Conservation (phyloP, 495 filamentous ascomycete genomes). For the Annulohypoxylon bovei region DNA sequence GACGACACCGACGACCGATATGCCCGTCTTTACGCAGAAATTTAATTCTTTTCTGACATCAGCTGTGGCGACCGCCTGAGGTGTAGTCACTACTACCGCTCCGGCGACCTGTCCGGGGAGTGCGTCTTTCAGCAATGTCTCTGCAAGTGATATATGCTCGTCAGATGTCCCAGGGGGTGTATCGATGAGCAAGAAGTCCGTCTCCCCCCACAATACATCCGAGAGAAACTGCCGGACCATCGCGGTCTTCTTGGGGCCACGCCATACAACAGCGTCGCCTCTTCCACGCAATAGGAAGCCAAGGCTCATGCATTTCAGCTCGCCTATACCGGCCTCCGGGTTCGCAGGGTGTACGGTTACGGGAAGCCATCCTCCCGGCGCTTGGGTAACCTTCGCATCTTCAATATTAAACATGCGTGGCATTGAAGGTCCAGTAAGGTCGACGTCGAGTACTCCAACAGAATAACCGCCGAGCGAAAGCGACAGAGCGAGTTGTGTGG, state of each 20-base stretch:
- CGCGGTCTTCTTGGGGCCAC: slow-evolving; percentile 97
- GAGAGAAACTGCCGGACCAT: slow-evolving; percentile 97
- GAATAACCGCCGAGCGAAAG: slow-evolving; percentile 83
- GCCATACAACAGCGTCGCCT: slow-evolving; percentile 94
- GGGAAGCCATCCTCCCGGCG: slow-evolving; percentile 88
- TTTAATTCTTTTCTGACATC: slow-evolving; percentile 97
- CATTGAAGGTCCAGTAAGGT: slow-evolving; percentile 95
- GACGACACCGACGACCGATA: slow-evolving; percentile 85
- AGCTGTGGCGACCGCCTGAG: slow-evolving; percentile 90
- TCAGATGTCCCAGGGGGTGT: slow-evolving; percentile 97
- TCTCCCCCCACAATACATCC: slow-evolving; percentile 88
- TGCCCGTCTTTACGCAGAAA: slow-evolving; percentile 88
- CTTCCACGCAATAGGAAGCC: slow-evolving; percentile 87
- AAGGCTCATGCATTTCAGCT: slow-evolving; percentile 89
- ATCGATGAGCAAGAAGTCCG: slow-evolving; percentile 92
- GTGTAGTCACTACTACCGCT: slow-evolving; percentile 94
- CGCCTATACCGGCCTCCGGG: slow-evolving; percentile 61
- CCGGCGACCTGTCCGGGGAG: slow-evolving; percentile 71
- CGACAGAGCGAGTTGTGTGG: slow-evolving; percentile 91
- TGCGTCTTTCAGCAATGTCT: slow-evolving; percentile 77
- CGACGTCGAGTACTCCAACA: slow-evolving; percentile 95
- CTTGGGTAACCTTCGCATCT: slow-evolving; percentile 87
- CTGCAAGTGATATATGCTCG: slow-evolving; percentile 94
- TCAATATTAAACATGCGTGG: slow-evolving; percentile 93
- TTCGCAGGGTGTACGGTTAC: slow-evolving; percentile 77